Base-by-base conservation (phyloP, 768 basidiomycete species). In the Sutorius australiensis region DNA sequence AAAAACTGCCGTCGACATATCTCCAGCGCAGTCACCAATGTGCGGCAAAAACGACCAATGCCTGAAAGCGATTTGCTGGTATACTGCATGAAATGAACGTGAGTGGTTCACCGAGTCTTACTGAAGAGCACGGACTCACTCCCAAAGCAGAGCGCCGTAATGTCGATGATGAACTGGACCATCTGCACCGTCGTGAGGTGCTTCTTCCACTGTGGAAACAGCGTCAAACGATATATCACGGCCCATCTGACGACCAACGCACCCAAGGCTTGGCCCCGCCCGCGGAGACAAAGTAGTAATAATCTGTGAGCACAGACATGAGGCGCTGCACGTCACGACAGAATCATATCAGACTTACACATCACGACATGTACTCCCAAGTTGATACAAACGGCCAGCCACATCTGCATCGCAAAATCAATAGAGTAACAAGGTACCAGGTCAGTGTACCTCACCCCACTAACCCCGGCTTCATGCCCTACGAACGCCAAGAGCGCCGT, bases 221-320 rank as follows among this genome's bases (percentile, higher is more conserved):
- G 19, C 3, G n/a, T 48, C 39, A 24, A 19, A n/a, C 19, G 6
- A 43, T 40, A 21, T 52, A 50, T 24, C 24, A 24, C 24, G 4
- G 24, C 24, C 24, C 24, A 24, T 24, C 24, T 2, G 24, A 33
- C 11, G 30, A 12, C 38, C 3, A 21, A 56, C 54, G 38, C 33
- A 66, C 66, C 66, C 66, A 66, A 7, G 53, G 21, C 46, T 55
- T 68, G 19, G 54, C 36, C 6, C 66, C 65, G 13, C 93, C 93
- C 49, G 95, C 92, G 34, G 92, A 90, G n/a, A 91, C 91, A 69
- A 86, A 97, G 75, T 98, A 98, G 73, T 98, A 98, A 74, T 97
- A 98, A 77, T 98, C 92, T 94, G 65, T 9, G 47, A 28, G 11
- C 45, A 30, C 11, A 17, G 3, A 54, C 34, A 37, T 49, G n/a